A percentile compares a stretch with the other conserved stretches of the same genome.
These are phyloP conservation scores for Fusarium robinianum DNA, from an alignment of 2,329 filamentous ascomycete species.

Conservation along the genomic window DNA sequence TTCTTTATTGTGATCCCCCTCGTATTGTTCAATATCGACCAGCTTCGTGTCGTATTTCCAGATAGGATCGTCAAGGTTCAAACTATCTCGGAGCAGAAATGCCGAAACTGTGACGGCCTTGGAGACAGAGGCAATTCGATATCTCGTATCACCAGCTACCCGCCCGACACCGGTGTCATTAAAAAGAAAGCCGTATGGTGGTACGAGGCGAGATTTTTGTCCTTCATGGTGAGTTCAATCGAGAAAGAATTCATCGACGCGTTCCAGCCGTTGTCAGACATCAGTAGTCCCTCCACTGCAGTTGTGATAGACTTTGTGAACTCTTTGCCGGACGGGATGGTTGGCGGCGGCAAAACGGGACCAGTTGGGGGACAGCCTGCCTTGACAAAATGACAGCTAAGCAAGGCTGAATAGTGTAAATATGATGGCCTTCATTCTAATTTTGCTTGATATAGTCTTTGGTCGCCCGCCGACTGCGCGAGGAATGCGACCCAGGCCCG, in stretches of 20 bases:
- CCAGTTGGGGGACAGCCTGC: conserved; percentile 2
- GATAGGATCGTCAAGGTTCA: neutral
- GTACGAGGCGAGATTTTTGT: neutral
- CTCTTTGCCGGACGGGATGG: neutral
- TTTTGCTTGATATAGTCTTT: too few species aligned
- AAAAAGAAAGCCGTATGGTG: neutral
- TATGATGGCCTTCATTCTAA: too few species aligned
- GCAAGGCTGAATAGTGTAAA: too few species aligned
- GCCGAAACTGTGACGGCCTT: neutral
- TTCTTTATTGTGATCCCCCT: conserved; percentile 1
- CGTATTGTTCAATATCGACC: neutral
- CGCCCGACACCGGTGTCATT: neutral
- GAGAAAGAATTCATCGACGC: neutral
- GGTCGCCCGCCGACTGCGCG: too few species aligned
- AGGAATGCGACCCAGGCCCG: too few species aligned
- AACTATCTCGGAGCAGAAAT: neutral
- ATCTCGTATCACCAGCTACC: conserved; percentile 1
- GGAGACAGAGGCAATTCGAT: conserved; percentile 1
- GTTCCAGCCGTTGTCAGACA: neutral
- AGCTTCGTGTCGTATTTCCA: neutral
- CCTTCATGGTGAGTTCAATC: neutral
- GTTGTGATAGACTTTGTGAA: neutral
- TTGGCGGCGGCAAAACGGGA: neutral
- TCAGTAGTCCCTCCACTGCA: neutral
- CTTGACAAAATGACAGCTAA: too few species aligned